Percentiles rank a stretch among this genome's conserved stretches.
These are phyloP conservation scores for Betula pendula DNA, from an alignment of 306 rosid genomes.

Conservation along the genomic window DNA sequence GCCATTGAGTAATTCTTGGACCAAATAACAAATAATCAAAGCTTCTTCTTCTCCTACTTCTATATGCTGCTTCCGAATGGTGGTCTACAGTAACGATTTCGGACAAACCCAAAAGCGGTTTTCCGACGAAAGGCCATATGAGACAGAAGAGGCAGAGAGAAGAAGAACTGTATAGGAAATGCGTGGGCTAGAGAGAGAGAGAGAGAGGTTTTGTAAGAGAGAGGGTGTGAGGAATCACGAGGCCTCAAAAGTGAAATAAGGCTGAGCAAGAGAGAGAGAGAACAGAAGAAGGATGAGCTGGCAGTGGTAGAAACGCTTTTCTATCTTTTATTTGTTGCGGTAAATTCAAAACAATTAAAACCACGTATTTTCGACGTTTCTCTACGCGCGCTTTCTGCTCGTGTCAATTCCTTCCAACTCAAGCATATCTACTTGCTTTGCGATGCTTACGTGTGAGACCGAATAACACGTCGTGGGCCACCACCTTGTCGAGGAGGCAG, in stretches of 20 bases:
- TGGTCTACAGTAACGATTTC: slow-evolving; percentile 15
- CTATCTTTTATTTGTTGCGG: not conserved
- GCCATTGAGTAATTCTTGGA: slow-evolving; percentile 37
- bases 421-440: too few relatives aligned
- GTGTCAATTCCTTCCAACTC: not conserved
- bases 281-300: slow-evolving; percentile 36
- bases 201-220: slow-evolving; percentile 21
- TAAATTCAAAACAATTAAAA: not conserved
- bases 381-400: slow-evolving; percentile 25
- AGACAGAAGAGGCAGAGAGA: slow-evolving; percentile 3
- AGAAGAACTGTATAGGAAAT: slow-evolving; percentile 8
- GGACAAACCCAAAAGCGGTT: slow-evolving; percentile 26
- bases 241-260: slow-evolving; percentile 33
- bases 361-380: slow-evolving; percentile 12
- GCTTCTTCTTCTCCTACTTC: not conserved
- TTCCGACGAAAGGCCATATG: slow-evolving; percentile 50
- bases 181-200: not conserved
- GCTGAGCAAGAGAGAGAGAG: not conserved
- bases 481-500: not conserved
- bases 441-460: not conserved
- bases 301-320: slow-evolving; percentile 31
- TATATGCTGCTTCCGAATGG: not conserved
- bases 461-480: not conserved
- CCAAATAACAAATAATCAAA: slow-evolving; percentile 15
- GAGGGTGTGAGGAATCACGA: slow-evolving; percentile 46